Conservation (phyloP, 129 eudicot species). For the Chrysanthemum makinoi region DNA sequence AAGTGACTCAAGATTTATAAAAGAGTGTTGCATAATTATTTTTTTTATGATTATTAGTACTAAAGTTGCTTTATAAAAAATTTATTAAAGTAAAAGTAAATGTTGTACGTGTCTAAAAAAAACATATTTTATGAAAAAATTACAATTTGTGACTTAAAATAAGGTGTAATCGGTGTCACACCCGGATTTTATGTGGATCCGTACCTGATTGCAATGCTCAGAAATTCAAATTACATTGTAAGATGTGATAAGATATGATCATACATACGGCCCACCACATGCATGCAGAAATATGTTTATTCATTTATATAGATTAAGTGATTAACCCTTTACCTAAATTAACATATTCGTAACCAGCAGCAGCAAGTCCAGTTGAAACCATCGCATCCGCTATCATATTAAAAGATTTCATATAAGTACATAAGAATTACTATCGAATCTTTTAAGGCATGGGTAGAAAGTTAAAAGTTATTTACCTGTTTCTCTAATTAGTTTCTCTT, state of each 20-base stretch:
- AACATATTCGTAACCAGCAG: conserved; percentile 63
- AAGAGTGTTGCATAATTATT: too few species aligned
- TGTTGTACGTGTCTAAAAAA: too few species aligned
- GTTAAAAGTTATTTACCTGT: conserved; percentile 47
- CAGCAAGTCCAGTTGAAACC: conserved; percentile 76
- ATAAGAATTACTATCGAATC: background rate
- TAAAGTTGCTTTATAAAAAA: too few species aligned
- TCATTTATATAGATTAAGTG: background rate
- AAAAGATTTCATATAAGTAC: background rate
- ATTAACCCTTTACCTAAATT: conserved; percentile 63
- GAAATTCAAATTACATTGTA: background rate
- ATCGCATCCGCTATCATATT: conserved; percentile 69
- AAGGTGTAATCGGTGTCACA: too few species aligned
- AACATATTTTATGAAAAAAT: too few species aligned
- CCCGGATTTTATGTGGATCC: too few species aligned
- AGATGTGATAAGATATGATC: conserved; percentile 27
- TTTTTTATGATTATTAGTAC: too few species aligned
- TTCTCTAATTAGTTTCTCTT: conserved; percentile 64
- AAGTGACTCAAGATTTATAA: too few species aligned
- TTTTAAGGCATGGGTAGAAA: background rate
- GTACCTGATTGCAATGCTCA: too few species aligned
- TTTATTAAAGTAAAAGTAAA: too few species aligned
- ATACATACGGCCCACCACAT: conserved; percentile 28
- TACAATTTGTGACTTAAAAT: too few species aligned
- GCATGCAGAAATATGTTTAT: conserved; percentile 16